Percentiles rank a stretch among this genome's conserved stretches.
phyloP scores from a whole-genome alignment of 331 rosid genomes.

The Rhamnella rubrinervis region DNA sequence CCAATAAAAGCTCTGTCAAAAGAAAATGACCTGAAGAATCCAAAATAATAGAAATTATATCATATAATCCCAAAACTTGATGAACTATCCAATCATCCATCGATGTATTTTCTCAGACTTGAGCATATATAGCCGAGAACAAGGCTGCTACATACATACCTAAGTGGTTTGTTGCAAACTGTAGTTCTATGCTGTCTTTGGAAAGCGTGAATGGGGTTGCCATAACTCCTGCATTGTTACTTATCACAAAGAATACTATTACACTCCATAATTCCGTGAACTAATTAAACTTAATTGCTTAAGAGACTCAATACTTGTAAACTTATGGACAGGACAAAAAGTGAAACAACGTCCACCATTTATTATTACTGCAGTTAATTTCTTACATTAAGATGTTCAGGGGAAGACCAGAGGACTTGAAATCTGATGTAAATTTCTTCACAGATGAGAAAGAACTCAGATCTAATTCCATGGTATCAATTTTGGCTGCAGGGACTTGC shows the following conservation, averaged over 20 bases:
- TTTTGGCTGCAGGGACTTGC: constrained; percentile 65
- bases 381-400: constrained; percentile 62
- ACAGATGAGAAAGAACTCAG: constrained; percentile 59
- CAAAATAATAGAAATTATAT: neutral
- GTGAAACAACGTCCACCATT: constrained; percentile 6
- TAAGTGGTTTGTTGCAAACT: constrained; percentile 46
- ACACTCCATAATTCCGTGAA: neutral
- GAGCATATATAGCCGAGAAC: neutral
- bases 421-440: constrained; percentile 55
- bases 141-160: constrained; percentile 12
- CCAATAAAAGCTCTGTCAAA: constrained; percentile 78
- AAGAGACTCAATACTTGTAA: neutral
- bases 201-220: constrained; percentile 49
- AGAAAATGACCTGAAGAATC: constrained; percentile 78
- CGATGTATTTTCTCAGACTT: neutral
- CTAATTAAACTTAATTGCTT: neutral
- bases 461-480: constrained; percentile 75
- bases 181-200: constrained; percentile 42
- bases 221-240: constrained; percentile 60
- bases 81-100: neutral
- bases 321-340: neutral
- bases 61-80: no score
- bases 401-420: constrained; percentile 43
- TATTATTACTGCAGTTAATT: neutral
- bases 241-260: neutral